Evolutionary conservation across 805 yeast species (phyloP), one percentile per base, ranked within the genome.

Genomic region (Komagataella kurtzmanii): DNA sequence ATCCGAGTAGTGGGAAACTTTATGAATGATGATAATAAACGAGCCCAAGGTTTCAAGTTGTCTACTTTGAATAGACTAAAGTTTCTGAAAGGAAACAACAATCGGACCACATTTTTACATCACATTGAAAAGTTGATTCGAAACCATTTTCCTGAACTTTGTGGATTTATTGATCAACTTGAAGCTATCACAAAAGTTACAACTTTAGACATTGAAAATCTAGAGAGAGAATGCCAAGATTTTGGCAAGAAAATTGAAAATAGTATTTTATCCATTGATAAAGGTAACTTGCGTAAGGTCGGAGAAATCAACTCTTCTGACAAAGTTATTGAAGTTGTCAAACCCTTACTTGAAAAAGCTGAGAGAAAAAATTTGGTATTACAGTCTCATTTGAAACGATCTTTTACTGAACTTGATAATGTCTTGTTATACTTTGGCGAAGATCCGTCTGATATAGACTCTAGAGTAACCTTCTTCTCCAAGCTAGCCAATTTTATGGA

Each of bases 341-440:
- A 70, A 18, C 81, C 81, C 7, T 68, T 70, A 7, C 64, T 81
- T 49, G 23, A 19, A 2, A 50, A 50, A 7, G 67, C 69, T 1
- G 74, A 73, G 56, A 68, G 74, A 46, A 75, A 76, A 60, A 72
- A 77, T 45, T 77, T 74, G 14, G 57, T 76, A 24, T 65, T 85
- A 51, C 59, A 67, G 30, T 77, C 70, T 50, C 85, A 80, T 56
- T 69, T 79, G 7, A 67, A 66, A 21, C 66, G 68, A 49, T 78
- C 86, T 0, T 65, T 76, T 54, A 67, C 68, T 24, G 79, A 74
- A 48, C 75, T 83, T 54, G 78, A 78, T 24, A 74, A 76, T 51
- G 61, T 82, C 53, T 80, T 85, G 87, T 69, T 70, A 51, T 82
- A 78, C 62, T 85, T 80, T 61, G 95, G 91, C 7, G 95, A 85